Evolutionary conservation across 768 basidiomycete species (phyloP), one percentile per base, ranked within the genome.

Genomic region (Russula emetica): DNA sequence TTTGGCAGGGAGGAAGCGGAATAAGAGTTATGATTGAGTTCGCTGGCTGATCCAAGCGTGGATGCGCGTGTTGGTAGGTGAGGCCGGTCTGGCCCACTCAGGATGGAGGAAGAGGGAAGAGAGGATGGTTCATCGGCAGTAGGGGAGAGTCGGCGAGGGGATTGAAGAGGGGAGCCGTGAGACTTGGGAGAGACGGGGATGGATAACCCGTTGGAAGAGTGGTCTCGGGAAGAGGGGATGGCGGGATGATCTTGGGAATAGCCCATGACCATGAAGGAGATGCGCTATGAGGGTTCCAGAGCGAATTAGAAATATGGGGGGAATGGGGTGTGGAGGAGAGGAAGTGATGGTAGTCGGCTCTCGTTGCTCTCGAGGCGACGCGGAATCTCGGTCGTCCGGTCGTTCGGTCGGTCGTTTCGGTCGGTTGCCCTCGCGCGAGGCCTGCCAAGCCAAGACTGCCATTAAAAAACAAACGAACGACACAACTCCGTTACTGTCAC

Each of bases 11-110:
- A 52, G 14, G 54, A 36, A 36, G 67, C 68, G 30, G 59, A 47
- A 42, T 42, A 55, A n/a, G 63, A 73, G 63, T 71, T 79, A 76
- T 81, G 79, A 75, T 82, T 78, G 58, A 80, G 78, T 74, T 86
- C 83, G 67, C 77, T 72, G 59, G 84, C 71, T 40, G 80, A 76
- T 64, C 80, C 78, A 61, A 84, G 71, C 14, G 88, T 90, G 60
- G 87, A 85, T 6, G 88, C 82, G 76, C 87, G 82, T 44, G 80
- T 82, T 57, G 86, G 86, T 51, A 81, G 70, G 70, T 77, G 70
- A 34, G 83, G 78, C 49, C 85, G 83, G 69, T 84, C 84, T 64
- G 80, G 74, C 34, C 53, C 58, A 24, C 66, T 60, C 3, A 64
- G 60, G 50, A 60, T 20, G 49, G 54, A 66, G 30, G 51, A 28